Percentiles rank a stretch among this genome's conserved stretches.
These are phyloP conservation scores for Apiotrichum brassicae DNA, from an alignment of 1,284 basidiomycete genomes.

Conservation along the genomic window DNA sequence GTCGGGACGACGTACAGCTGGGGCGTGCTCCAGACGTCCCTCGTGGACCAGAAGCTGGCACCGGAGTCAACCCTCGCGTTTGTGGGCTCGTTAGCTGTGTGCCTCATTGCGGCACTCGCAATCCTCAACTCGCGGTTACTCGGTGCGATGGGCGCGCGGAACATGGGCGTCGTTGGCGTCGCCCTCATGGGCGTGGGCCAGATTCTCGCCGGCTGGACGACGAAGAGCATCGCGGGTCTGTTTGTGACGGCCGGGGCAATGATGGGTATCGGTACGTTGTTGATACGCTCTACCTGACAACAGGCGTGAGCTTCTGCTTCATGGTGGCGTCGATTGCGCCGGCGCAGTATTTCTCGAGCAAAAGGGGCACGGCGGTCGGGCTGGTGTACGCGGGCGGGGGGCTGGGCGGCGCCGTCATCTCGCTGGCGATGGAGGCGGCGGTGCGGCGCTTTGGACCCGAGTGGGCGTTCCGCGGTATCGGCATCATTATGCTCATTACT, in stretches of 20 bases:
- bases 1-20: slow-evolving; percentile 38
- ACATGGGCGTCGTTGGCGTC: slow-evolving; percentile 24
- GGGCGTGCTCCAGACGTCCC: slow-evolving; percentile 35
- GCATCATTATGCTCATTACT: slow-evolving; percentile 3
- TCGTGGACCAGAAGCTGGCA: slow-evolving; percentile 30
- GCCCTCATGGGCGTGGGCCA: slow-evolving; percentile 26
- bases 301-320: slow-evolving; percentile 21
- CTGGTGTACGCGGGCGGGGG: slow-evolving; percentile 40
- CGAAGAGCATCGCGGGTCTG: slow-evolving; percentile 22
- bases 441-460: slow-evolving; percentile 27
- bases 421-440: slow-evolving; percentile 28
- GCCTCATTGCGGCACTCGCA: slow-evolving; percentile 30
- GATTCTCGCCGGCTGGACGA: slow-evolving; percentile 28
- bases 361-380: slow-evolving; percentile 36
- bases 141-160: slow-evolving; percentile 25
- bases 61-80: slow-evolving; percentile 38
- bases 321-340: slow-evolving; percentile 20
- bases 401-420: slow-evolving; percentile 37
- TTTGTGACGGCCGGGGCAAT: slow-evolving; percentile 25
- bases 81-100: slow-evolving; percentile 32
- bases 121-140: slow-evolving; percentile 35
- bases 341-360: slow-evolving; percentile 33
- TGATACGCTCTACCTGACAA: no score
- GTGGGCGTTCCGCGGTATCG: slow-evolving; percentile 16
- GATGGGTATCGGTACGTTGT: slow-evolving; percentile 15